These are phyloP conservation scores for Hyphodiscus hymeniophilus DNA, from an alignment of 495 filamentous ascomycete species.

Conservation along the genomic window DNA sequence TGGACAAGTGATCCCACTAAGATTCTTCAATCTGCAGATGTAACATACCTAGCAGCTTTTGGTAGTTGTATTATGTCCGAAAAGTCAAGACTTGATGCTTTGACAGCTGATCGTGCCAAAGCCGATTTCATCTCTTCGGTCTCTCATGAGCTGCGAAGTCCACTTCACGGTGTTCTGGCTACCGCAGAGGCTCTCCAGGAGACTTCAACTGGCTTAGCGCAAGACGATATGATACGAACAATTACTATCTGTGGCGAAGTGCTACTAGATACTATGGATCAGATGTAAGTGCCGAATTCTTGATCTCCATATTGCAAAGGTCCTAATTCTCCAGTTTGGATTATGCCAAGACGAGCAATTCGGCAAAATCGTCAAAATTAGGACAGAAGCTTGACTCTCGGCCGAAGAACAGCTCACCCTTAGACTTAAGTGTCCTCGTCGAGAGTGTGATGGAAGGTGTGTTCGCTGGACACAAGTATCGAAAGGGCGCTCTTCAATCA, in stretches of 20 bases:
- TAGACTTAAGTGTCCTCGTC: conserved; percentile 16
- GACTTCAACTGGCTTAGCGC: conserved; percentile 40
- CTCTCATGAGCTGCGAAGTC: conserved; percentile 68
- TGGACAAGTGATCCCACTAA: conserved; percentile 43
- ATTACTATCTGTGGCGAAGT: conserved; percentile 2
- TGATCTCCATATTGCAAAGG: conserved; percentile 23
- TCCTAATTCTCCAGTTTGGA: conserved; percentile 62
- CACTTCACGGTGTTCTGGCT: conserved; percentile 50
- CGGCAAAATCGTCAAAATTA: background rate
- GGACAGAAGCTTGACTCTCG: background rate
- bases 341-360: conserved; percentile 43
- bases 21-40: conserved; percentile 34
- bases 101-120: conserved; percentile 40
- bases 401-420: background rate
- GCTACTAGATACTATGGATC: conserved; percentile 8
- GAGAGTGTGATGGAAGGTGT: conserved; percentile 35
- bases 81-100: conserved; percentile 38
- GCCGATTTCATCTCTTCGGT: conserved; percentile 62
- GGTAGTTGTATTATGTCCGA: conserved; percentile 46
- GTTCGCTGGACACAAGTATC: conserved; percentile 24
- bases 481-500: background rate
- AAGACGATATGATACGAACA: conserved; percentile 37
- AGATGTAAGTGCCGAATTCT: background rate
- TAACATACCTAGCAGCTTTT: conserved; percentile 44
- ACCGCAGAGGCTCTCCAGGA: conserved; percentile 58